Conservation (phyloP, 331 rosid genomes). For the Stylosanthes scabra region DNA sequence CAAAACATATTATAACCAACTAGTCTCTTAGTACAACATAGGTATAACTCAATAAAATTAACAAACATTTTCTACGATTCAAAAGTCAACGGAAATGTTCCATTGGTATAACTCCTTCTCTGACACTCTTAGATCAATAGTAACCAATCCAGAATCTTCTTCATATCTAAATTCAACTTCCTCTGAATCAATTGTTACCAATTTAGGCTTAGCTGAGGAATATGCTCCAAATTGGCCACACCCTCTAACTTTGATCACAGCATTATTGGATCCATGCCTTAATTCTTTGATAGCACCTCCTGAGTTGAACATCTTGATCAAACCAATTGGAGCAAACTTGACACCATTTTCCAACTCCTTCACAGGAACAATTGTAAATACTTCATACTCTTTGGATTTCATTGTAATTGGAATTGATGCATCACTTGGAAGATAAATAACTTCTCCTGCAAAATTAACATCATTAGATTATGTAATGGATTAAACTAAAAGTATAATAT, state of each 20-base stretch:
- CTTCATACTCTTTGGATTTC: conserved; percentile 66
- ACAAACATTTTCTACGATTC: conserved; percentile 13
- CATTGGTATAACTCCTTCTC: conserved; percentile 66
- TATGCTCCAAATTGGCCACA: conserved; percentile 76
- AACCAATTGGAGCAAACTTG: conserved; percentile 80
- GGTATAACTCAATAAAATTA: conserved; percentile 18
- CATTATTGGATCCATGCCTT: conserved; percentile 30
- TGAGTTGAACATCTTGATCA: conserved; percentile 84
- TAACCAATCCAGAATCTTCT: conserved; percentile 63
- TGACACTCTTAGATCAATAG: conserved; percentile 58
- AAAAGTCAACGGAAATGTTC: conserved; percentile 50
- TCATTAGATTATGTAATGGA: background rate
- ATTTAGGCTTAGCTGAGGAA: conserved; percentile 66
- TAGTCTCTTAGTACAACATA: too few relatives aligned
- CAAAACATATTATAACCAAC: too few relatives aligned
- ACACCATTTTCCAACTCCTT: conserved; percentile 48
- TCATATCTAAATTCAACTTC: conserved; percentile 63
- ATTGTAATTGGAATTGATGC: conserved; percentile 66
- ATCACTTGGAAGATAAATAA: conserved; percentile 69
- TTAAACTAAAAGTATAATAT: too few relatives aligned
- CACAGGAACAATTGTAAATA: conserved; percentile 73
- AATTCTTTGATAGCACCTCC: conserved; percentile 85
- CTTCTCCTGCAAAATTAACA: conserved; percentile 63
- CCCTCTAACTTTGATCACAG: conserved; percentile 61
- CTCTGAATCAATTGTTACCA: conserved; percentile 56